These are phyloP conservation scores for Pseudonectria foliicola DNA, from an alignment of 2,329 filamentous ascomycete species.

Conservation along the genomic window DNA sequence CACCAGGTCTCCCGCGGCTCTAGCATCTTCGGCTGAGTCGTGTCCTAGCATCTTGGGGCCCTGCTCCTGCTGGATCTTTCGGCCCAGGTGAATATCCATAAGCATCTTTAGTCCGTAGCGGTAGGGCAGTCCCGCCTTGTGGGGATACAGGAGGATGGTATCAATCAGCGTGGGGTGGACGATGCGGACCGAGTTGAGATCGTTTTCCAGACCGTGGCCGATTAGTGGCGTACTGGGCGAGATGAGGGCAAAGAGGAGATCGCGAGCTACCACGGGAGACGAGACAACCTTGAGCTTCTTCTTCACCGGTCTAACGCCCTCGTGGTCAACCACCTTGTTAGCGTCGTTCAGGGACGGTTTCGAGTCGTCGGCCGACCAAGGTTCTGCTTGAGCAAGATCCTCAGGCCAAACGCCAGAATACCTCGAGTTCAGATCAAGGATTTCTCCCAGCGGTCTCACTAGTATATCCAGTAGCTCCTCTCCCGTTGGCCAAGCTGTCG, in stretches of 20 bases:
- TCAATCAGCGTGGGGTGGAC: constrained; percentile 82
- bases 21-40: constrained; percentile 87
- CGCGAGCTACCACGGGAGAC: constrained; percentile 66
- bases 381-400: constrained; percentile 62
- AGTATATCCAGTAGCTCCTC: constrained; percentile 73
- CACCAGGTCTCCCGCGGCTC: constrained; percentile 81
- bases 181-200: constrained; percentile 77
- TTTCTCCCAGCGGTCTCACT: constrained; percentile 73
- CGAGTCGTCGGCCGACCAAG: constrained; percentile 35
- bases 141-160: constrained; percentile 77
- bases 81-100: constrained; percentile 59
- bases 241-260: constrained; percentile 69
- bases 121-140: constrained; percentile 66
- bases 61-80: constrained; percentile 69
- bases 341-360: constrained; percentile 19
- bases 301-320: constrained; percentile 21
- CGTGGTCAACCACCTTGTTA: constrained; percentile 20
- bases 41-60: constrained; percentile 55
- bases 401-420: constrained; percentile 82
- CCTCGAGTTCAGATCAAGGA: constrained; percentile 84
- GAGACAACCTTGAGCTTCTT: constrained; percentile 62
- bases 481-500: constrained; percentile 76
- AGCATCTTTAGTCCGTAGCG: constrained; percentile 73
- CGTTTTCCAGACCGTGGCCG: constrained; percentile 92
- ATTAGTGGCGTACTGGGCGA: constrained; percentile 75